A percentile compares a stretch with the other conserved stretches of the same genome.
These are phyloP conservation scores for Juncus inflexus DNA, from an alignment of 176 grass and related monocot genomes.

Conservation along the genomic window DNA sequence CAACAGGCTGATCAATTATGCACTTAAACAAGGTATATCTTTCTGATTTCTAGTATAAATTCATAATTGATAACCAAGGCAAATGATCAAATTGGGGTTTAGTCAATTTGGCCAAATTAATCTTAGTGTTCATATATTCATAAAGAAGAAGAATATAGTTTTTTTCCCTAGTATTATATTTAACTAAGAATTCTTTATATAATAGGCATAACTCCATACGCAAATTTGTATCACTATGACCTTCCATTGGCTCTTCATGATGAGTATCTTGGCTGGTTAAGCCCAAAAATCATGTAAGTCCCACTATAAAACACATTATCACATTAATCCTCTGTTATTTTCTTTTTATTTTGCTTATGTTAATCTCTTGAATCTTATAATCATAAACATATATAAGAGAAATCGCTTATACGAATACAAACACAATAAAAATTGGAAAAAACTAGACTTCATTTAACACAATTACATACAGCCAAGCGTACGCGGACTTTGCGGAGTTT, in stretches of 20 bases:
- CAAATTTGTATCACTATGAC: constrained; percentile 95
- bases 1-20: constrained; percentile 75
- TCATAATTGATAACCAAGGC: neutral
- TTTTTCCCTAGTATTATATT: neutral
- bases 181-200: neutral
- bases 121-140: too few species aligned
- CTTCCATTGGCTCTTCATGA: constrained; percentile 75
- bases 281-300: constrained; percentile 70
- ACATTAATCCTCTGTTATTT: neutral
- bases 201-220: constrained; percentile 66
- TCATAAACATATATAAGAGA: neutral
- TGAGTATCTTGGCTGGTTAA: constrained; percentile 73
- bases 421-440: neutral
- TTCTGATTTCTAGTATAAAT: neutral
- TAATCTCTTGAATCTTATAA: constrained; percentile 2
- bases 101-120: too few species aligned
- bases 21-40: constrained; percentile 58
- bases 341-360: neutral
- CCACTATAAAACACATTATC: neutral
- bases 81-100: too few species aligned
- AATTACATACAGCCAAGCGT: constrained; percentile 39
- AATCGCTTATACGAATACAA: neutral
- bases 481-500: constrained; percentile 67
- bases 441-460: neutral
- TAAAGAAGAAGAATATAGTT: neutral